These are phyloP conservation scores for Lepiota subincarnata DNA, from an alignment of 768 basidiomycete species.

Conservation along the genomic window DNA sequence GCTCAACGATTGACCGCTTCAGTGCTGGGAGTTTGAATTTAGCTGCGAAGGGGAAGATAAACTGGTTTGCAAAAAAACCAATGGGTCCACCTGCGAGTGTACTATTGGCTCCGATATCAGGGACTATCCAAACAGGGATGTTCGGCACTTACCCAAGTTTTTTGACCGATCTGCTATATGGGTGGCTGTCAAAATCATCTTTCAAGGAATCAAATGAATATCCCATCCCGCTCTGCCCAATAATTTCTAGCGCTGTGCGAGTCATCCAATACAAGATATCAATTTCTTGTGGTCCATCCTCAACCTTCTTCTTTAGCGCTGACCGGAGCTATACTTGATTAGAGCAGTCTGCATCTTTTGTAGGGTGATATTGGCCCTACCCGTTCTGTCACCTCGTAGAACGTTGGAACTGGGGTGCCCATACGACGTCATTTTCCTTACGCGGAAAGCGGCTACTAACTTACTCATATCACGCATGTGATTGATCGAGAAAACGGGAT, in stretches of 20 bases:
- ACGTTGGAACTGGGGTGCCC: too few species aligned
- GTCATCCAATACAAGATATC: slow-evolving; percentile 33
- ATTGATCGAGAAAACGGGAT: background rate
- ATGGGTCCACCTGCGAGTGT: slow-evolving; percentile 12
- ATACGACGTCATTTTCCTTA: too few species aligned
- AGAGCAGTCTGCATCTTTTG: background rate
- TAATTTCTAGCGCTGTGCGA: slow-evolving; percentile 43
- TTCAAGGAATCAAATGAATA: slow-evolving; percentile 37
- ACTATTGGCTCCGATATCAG: background rate
- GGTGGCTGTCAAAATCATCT: slow-evolving; percentile 25
- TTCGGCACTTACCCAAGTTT: slow-evolving; percentile 24
- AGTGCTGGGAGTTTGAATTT: slow-evolving; percentile 25
- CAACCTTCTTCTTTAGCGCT: slow-evolving; percentile 18
- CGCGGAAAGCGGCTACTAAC: background rate
- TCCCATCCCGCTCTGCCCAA: slow-evolving; percentile 46
- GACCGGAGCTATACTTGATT: slow-evolving; percentile 20
- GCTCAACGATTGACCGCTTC: slow-evolving; percentile 28
- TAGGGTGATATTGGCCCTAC: too few species aligned
- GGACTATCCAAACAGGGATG: background rate
- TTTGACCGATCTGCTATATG: slow-evolving; percentile 29
- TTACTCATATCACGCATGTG: background rate
- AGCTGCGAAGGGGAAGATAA: slow-evolving; percentile 15
- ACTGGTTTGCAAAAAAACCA: slow-evolving; percentile 14
- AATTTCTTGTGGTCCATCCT: slow-evolving; percentile 26
- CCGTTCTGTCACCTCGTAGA: too few species aligned